Base-by-base conservation (phyloP, 2,329 filamentous ascomycete genomes). In the Pleurostoma richardsiae region DNA sequence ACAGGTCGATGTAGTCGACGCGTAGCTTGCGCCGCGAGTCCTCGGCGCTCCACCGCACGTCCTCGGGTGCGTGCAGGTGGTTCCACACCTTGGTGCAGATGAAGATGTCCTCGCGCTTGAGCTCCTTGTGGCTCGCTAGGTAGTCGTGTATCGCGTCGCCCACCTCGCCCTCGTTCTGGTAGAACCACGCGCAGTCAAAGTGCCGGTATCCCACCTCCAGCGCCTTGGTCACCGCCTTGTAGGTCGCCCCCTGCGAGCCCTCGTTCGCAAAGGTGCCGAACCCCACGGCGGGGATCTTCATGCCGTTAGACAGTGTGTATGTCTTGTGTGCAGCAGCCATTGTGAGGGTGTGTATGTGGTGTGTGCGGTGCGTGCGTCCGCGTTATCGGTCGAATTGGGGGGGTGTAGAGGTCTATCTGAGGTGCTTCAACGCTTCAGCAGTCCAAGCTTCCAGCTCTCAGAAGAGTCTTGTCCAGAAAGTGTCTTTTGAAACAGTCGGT, bases 81-180 rank as follows among this genome's bases (percentile, higher is more conserved):
- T 86, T 86, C 71, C 85, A 83, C 40, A 88, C 73, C 70, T 88
- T 88, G 52, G 82, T 85, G 51, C 83, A 87, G 46, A 82, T 58
- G 70, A 76, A 82, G 56, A 82, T 74, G 53, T 81, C 71, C 46
- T 71, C 63, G 27, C 78, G 70, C 30, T 71, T 68, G 3, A 81
- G 69, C 10, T 68, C 70, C 6, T 62, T 54, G 59, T 62, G 65
- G 47, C 62, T 57, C 53, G 54, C 57, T 29, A 65, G 58, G 55
- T 68, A 69, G 55, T 70, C 75, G 46, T 71, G 72, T 55, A 83
- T 73, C 26, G 74, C 80, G 28, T 73, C 64, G 44, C 80, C 80
- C 33, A 83, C 77, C 59, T 83, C 80, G 7, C 64, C 65, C 59
- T 83, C 85, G 61, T 89, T 89, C 58, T 78, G 76, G 64, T 89